Conservation (phyloP, 1,284 basidiomycete genomes). For the Neonothopanus nambi region DNA sequence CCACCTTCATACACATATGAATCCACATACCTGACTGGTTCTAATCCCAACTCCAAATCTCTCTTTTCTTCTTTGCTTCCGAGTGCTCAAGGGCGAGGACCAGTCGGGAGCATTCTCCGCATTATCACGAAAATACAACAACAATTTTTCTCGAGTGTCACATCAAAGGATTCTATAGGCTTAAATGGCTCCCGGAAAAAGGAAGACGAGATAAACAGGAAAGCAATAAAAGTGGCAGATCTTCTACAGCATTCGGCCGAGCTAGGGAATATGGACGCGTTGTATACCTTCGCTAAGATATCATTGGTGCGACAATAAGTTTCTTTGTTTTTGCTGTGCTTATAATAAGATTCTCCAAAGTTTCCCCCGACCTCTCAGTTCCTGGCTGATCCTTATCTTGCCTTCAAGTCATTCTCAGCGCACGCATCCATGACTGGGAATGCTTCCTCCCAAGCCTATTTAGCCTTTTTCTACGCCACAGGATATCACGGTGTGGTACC, state of each 20-base stretch:
- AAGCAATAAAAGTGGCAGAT: constrained; percentile 75
- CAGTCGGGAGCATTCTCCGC: constrained; percentile 63
- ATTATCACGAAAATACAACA: constrained; percentile 63
- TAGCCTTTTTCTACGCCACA: constrained; percentile 87
- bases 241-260: constrained; percentile 78
- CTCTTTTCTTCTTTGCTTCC: constrained; percentile 65
- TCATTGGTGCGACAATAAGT: constrained; percentile 57
- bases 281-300: constrained; percentile 70
- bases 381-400: constrained; percentile 55
- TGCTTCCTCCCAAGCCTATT: constrained; percentile 78
- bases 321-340: constrained; percentile 4
- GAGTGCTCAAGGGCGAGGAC: constrained; percentile 69
- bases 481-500: constrained; percentile 77
- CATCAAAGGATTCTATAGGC: constrained; percentile 37
- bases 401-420: constrained; percentile 57
- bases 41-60: constrained; percentile 45
- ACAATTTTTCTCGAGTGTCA: constrained; percentile 41
- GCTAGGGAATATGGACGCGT: constrained; percentile 75
- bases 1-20: constrained; percentile 57
- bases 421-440: constrained; percentile 75
- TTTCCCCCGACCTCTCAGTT: constrained; percentile 72
- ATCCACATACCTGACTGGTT: constrained; percentile 40
- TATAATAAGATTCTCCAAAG: constrained; percentile 34
- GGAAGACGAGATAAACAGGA: constrained; percentile 62
- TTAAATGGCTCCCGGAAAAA: constrained; percentile 37